Base-by-base conservation (phyloP, 164 flowering plant genomes). In the Vitis riparia region DNA sequence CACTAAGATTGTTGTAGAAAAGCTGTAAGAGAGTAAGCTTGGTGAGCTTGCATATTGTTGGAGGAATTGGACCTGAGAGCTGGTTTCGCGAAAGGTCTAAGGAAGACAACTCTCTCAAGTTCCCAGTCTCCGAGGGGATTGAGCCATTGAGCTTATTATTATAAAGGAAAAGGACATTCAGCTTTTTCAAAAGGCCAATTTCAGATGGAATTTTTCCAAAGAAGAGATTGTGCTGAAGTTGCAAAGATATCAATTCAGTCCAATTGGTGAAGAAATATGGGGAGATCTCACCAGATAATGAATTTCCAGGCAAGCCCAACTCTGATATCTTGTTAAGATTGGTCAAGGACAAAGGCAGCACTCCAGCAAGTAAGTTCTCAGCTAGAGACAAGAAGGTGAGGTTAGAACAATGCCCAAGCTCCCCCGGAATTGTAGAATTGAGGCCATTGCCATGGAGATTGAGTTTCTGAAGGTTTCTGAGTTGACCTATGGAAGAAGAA, bases 391-490 rank as follows among this genome's bases (percentile, higher is more conserved):
- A 44, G 71, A 62, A 74, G 30, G 75, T 70, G 62, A 85, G 83
- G 44, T 83, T 81, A 10, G 76, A 63, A 55, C 81, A 78, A 7
- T 14, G 56, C 15, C 88, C 86, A 9, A 85, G 73, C 60, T 85
- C 66, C 27, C 61, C 55, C 23, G 84, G 89, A 60, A 85, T 69
- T 0, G 15, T 0, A 9, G 83, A 81, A 10, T 16, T 63, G 13
- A 82, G 59, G 3, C 10, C 9, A 62, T 85, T 85, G 2, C 0
- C 1, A 12, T 68, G 72, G 8, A 85, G 60, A 8, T 27, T 65
- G 7, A 79, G 75, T 17, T 72, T 64, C 61, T 59, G 70, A 11
- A 81, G 82, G 9, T 51, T 37, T 13, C 65, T 8, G 27, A 85
- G 65, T 57, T 76, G 76, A 4, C 70, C 23, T 37, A 81, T 27